These are phyloP conservation scores for Chaetomidium leptoderma DNA, from an alignment of 495 filamentous ascomycete genomes.

Conservation along the genomic window DNA sequence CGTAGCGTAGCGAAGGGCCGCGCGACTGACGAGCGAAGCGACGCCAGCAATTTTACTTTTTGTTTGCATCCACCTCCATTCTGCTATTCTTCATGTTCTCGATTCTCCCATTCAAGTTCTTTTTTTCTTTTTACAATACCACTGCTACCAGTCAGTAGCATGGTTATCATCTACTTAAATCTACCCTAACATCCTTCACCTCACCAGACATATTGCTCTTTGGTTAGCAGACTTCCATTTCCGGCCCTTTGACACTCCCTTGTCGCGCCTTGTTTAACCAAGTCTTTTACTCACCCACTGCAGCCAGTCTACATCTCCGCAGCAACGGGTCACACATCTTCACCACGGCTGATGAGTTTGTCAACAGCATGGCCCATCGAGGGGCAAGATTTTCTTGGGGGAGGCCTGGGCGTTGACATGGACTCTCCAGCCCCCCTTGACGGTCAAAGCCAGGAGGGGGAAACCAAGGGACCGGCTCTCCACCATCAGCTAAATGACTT, in stretches of 20 bases:
- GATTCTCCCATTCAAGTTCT: not conserved
- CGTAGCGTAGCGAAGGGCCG: too few relatives aligned
- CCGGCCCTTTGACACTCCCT: not conserved
- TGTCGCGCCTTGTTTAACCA: not conserved
- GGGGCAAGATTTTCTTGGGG: not conserved
- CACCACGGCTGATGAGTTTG: not conserved
- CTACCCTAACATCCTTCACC: not conserved
- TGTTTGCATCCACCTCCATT: not conserved
- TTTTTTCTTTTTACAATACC: not conserved
- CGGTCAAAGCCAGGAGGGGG: not conserved
- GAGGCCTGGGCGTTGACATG: not conserved
- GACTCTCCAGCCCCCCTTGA: not conserved
- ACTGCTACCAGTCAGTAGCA: not conserved
- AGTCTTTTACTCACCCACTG: not conserved
- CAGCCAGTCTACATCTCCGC: not conserved
- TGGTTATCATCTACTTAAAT: not conserved
- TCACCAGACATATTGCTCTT: too few relatives aligned
- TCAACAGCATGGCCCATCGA: not conserved
- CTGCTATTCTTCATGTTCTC: not conserved
- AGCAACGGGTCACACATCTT: not conserved
- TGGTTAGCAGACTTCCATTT: not conserved
- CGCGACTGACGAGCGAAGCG: too few relatives aligned
- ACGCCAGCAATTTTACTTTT: not conserved
- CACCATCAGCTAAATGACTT: not conserved
- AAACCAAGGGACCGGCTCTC: not conserved